These are phyloP conservation scores for Clitopilus passeckerianus DNA, from an alignment of 768 basidiomycete genomes.

Conservation along the genomic window DNA sequence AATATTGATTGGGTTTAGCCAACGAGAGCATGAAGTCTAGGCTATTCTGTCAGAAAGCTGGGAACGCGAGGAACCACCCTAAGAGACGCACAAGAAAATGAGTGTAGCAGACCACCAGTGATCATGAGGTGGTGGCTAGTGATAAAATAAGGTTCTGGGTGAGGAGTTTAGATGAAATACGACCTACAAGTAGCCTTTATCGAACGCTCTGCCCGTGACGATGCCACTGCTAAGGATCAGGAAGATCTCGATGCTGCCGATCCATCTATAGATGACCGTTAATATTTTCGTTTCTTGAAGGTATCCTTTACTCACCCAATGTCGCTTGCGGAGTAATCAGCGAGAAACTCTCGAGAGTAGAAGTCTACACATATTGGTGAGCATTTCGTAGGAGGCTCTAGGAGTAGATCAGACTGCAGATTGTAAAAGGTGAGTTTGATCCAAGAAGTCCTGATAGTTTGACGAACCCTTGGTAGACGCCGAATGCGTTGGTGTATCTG, in stretches of 20 bases:
- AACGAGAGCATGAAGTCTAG: conserved; percentile 25
- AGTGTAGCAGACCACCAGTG: conserved; percentile 7
- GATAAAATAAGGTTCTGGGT: neutral
- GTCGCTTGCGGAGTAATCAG: conserved; percentile 12
- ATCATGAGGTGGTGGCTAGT: conserved; percentile 14
- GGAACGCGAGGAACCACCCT: neutral
- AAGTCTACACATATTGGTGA: conserved; percentile 11
- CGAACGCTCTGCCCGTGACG: conserved; percentile 19
- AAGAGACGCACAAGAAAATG: conserved; percentile 9
- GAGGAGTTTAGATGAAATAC: neutral
- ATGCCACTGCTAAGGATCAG: conserved; percentile 18
- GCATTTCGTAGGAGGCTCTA: neutral
- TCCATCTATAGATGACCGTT: conserved; percentile 14
- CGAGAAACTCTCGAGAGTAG: conserved; percentile 19
- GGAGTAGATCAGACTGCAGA: neutral
- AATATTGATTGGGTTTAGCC: conserved; percentile 25
- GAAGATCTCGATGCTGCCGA: conserved; percentile 20
- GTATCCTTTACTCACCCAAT: conserved; percentile 11
- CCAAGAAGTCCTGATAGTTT: neutral
- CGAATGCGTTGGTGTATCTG: conserved; percentile 20
- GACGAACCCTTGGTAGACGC: conserved; percentile 19
- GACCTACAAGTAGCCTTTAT: conserved; percentile 22
- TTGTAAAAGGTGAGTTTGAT: neutral
- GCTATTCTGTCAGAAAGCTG: neutral
- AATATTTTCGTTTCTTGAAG: neutral